Percentiles rank a stretch among this genome's conserved stretches.
Conservation (phyloP, 345 rosid genomes). For the Populus euphratica region DNA sequence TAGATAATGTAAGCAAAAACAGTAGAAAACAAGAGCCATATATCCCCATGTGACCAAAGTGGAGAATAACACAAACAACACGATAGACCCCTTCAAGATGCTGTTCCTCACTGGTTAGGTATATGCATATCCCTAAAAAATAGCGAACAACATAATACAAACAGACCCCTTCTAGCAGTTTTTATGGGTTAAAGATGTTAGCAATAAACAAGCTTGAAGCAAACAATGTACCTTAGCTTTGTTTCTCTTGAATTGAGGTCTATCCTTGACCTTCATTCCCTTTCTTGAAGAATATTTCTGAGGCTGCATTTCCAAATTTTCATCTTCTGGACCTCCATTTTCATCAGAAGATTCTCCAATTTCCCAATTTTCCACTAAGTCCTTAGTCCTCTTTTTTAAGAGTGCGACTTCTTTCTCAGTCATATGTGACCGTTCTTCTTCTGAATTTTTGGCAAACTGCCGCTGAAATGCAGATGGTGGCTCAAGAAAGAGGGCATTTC, state of each 20-base stretch:
- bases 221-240: constrained; percentile 55
- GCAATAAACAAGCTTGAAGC: background rate
- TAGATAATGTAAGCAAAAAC: background rate
- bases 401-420: constrained; percentile 41
- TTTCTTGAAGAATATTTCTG: constrained; percentile 28
- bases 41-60: background rate
- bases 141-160: background rate
- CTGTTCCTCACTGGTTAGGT: background rate
- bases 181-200: no score
- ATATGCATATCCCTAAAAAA: background rate
- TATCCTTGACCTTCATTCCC: constrained; percentile 48
- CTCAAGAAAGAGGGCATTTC: constrained; percentile 72
- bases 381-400: constrained; percentile 40
- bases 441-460: constrained; percentile 51
- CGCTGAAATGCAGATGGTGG: constrained; percentile 74
- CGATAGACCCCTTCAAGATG: background rate
- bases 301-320: constrained; percentile 19
- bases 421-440: constrained; percentile 55
- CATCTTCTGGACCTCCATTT: constrained; percentile 32
- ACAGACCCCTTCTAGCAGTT: background rate
- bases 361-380: constrained; percentile 30
- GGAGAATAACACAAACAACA: background rate
- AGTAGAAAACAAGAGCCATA: background rate
- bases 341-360: constrained; percentile 25
- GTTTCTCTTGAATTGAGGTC: constrained; percentile 75